Base-by-base conservation (phyloP, 495 filamentous ascomycete species). In the Rhizodiscina lignyota region DNA sequence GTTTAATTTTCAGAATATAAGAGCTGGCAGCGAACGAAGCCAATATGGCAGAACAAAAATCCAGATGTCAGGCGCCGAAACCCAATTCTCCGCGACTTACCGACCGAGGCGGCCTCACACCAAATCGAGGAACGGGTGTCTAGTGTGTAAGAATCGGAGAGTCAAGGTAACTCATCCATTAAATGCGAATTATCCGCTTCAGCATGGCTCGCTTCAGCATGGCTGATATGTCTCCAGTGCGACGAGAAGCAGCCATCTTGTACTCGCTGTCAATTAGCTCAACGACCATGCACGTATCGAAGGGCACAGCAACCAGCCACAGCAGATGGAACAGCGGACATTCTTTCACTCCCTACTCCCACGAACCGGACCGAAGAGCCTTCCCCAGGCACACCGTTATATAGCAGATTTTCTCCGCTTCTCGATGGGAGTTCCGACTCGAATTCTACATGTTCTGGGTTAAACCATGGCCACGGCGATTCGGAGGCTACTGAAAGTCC, bases 91-190 rank as follows among this genome's bases (percentile, higher is more conserved):
- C n/a, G n/a, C n/a, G n/a, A n/a, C n/a, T n/a, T n/a, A n/a, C n/a
- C n/a, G 23, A 30, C 10, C 22, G 34, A 37, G 34, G 23, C 20
- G 34, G 22, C 4, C 4, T 4, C 56, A 60, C 39, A 47, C 43
- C 39, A 60, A 60, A 39, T 60, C 55, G 3, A 44, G 53, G 28
- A 51, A 47, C 38, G 55, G 56, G 5, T 58, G 55, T 32, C 30
- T 50, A 2, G 50, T 48, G 39, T 60, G 56, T 30, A 58, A 58
- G 35, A 43, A 53, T 16, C 55, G 53, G 24, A 44, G 51, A 33
- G 52, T 54, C 18, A 59, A 59, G 50, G 55, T 54, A 42, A 21
- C 27, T 22, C 20, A n/a, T n/a, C n/a, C n/a, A n/a, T n/a, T n/a
- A n/a, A n/a, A n/a, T n/a, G n/a, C n/a, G n/a, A n/a, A n/a, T n/a